Evolutionary conservation across 2,329 filamentous ascomycete genomes (phyloP).

Genomic region (Paraphaeosphaeria minitans): DNA sequence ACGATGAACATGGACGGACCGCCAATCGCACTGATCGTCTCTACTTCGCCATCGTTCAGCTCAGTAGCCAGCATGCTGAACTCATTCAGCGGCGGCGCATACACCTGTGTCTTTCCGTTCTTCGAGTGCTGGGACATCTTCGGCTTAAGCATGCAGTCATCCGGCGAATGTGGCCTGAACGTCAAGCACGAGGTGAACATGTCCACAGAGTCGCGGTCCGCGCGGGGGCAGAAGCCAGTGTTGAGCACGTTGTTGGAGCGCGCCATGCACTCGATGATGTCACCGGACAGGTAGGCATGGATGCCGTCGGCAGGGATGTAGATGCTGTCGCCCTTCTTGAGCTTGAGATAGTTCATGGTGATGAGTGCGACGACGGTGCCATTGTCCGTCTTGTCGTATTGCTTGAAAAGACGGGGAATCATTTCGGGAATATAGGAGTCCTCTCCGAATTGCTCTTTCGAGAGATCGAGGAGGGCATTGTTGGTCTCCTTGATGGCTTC

Average conservation of each 20-base stretch:
- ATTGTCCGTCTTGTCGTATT: constrained; percentile 68
- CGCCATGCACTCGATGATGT: constrained; percentile 82
- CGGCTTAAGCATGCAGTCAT: constrained; percentile 62
- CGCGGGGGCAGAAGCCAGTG: constrained; percentile 72
- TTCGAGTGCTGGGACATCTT: constrained; percentile 57
- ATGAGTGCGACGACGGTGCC: constrained; percentile 72
- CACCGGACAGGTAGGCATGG: constrained; percentile 73
- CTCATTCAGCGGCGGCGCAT: constrained; percentile 71
- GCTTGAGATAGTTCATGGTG: constrained; percentile 74
- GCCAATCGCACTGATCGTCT: constrained; percentile 59
- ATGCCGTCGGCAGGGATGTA: constrained; percentile 76
- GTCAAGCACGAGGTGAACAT: constrained; percentile 67
- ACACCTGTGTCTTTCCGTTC: constrained; percentile 66
- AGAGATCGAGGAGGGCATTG: constrained; percentile 56
- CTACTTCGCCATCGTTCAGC: constrained; percentile 62
- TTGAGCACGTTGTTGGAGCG: constrained; percentile 76
- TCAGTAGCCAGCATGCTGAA: constrained; percentile 70
- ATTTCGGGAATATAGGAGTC: constrained; percentile 67
- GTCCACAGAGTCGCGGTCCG: constrained; percentile 67
- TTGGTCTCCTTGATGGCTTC: constrained; percentile 60
- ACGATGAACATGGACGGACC: constrained; percentile 70
- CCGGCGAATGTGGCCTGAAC: constrained; percentile 64
- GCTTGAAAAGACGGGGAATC: constrained; percentile 65
- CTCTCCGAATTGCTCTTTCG: constrained; percentile 56
- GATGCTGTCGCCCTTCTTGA: constrained; percentile 69